phyloP scores from a whole-genome alignment of 306 rosid species.

The Cicer yamashitae region DNA sequence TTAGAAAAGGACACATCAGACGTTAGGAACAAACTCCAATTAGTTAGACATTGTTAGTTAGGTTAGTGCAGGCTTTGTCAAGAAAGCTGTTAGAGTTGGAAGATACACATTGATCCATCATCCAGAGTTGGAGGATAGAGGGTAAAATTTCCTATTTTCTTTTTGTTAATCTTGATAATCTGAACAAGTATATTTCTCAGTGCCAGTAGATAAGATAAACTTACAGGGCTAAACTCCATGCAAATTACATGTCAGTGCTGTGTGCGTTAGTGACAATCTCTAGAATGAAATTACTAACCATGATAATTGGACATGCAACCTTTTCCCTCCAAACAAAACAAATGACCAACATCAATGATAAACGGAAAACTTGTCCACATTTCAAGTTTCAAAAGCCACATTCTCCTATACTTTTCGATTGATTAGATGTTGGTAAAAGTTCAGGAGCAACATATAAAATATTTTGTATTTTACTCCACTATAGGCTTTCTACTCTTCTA shows the following conservation, averaged over 20 bases:
- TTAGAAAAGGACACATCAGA: background rate
- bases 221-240: background rate
- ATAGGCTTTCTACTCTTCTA: background rate
- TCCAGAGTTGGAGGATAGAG: background rate
- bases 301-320: constrained; percentile 14
- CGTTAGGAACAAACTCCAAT: background rate
- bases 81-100: background rate
- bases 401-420: constrained; percentile 28
- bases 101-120: background rate
- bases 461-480: background rate
- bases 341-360: constrained; percentile 2
- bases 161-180: background rate
- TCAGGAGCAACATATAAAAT: background rate
- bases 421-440: constrained; percentile 12
- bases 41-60: constrained; percentile 7
- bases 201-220: constrained; percentile 31
- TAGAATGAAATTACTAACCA: background rate
- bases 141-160: background rate
- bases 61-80: background rate
- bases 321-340: constrained; percentile 37
- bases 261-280: background rate
- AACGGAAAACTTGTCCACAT: constrained; percentile 21
- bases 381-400: constrained; percentile 15
- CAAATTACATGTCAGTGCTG: background rate
- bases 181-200: background rate